Evolutionary conservation across 371 early-diverging fungal genomes (phyloP).

Genomic region (Mortierella sp.): DNA sequence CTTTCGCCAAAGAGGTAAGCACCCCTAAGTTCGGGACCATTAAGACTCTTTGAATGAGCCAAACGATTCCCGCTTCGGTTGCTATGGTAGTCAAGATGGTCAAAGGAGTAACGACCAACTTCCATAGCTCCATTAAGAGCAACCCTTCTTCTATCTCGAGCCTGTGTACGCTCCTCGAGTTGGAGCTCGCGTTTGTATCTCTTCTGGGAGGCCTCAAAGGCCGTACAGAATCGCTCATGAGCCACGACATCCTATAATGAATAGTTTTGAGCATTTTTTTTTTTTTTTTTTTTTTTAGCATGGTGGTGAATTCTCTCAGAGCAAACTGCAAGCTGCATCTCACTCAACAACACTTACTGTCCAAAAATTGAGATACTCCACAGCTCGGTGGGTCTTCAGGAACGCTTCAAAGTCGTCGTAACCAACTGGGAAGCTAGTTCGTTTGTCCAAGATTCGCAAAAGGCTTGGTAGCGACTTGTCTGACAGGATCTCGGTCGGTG

Average conservation of each 20-base stretch:
- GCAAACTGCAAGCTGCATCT: no score
- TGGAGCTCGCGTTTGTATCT: conserved; percentile 22
- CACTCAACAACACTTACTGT: conserved; percentile 6
- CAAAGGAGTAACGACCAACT: conserved; percentile 20
- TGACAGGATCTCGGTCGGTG: conserved; percentile 13
- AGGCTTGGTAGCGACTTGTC: conserved; percentile 14
- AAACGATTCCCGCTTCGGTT: no score
- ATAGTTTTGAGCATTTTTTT: background rate
- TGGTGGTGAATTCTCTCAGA: no score
- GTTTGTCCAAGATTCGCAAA: conserved; percentile 25
- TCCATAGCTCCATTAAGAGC: conserved; percentile 29
- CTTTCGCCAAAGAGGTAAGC: background rate
- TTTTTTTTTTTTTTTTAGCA: no score
- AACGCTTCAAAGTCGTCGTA: conserved; percentile 52
- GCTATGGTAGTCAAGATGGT: no score
- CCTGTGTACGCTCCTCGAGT: conserved; percentile 17
- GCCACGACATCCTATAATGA: conserved; percentile 20
- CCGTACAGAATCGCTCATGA: conserved; percentile 20
- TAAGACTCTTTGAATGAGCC: no score
- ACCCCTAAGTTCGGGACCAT: no score
- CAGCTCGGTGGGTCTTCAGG: conserved; percentile 35
- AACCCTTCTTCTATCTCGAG: conserved; percentile 20
- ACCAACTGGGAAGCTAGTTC: conserved; percentile 20
- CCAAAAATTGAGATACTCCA: conserved; percentile 49
- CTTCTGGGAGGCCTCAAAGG: conserved; percentile 23